Conservation (phyloP, 75 land plant genomes). For the Pinus tabuliformis region DNA sequence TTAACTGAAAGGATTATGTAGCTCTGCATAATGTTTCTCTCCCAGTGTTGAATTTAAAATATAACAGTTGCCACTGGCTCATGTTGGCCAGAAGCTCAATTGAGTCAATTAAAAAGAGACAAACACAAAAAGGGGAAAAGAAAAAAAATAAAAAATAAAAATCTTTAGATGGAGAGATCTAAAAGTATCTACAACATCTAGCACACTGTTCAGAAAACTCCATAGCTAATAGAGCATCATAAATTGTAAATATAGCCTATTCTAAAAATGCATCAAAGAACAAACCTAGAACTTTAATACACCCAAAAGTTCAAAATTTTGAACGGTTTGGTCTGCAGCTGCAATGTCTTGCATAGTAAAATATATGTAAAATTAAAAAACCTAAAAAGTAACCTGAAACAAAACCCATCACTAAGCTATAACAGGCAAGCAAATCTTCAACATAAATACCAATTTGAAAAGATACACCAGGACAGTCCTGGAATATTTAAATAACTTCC, state of each 20-base stretch:
- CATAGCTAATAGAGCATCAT: not conserved
- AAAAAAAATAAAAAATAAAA: no score
- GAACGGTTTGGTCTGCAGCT: not conserved
- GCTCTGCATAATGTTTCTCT: no score
- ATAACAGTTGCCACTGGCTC: no score
- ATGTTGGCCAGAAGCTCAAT: no score
- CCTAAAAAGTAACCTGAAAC: not conserved
- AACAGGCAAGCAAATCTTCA: not conserved
- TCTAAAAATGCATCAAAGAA: not conserved
- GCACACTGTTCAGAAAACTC: not conserved
- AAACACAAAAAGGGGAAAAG: no score
- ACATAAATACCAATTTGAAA: not conserved
- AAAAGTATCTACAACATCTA: not conserved
- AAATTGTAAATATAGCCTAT: not conserved
- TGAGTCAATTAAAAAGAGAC: no score
- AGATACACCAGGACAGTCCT: not conserved
- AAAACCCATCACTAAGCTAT: not conserved
- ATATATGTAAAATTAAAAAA: no score
- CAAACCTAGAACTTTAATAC: not conserved
- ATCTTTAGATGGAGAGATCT: no score
- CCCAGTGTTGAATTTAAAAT: no score
- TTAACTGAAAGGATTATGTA: no score
- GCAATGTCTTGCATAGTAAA: no score
- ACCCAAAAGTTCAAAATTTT: not conserved
- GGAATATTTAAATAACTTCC: not conserved